A percentile compares a stretch with the other conserved stretches of the same genome.
phyloP scores from a whole-genome alignment of 1,139 yeast species.

The Yamadazyma buinensis region DNA sequence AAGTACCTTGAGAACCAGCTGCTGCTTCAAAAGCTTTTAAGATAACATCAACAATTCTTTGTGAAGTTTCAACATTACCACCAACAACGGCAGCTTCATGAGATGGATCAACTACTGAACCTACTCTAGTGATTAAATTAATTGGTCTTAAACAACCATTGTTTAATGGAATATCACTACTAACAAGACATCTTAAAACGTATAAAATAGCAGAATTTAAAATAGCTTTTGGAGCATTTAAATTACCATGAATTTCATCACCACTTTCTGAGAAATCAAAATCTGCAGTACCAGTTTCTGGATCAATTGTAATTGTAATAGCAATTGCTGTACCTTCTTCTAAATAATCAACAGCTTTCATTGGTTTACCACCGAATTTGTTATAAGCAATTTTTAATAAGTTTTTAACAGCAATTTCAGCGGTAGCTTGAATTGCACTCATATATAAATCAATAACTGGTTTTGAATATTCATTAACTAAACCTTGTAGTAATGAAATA shows the following conservation, averaged over 20 bases:
- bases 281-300: slow-evolving; percentile 32
- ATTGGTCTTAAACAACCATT: slow-evolving; percentile 81
- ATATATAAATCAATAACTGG: slow-evolving; percentile 38
- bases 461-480: slow-evolving; percentile 30
- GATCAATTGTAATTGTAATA: slow-evolving; percentile 30
- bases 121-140: slow-evolving; percentile 60
- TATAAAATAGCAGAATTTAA: slow-evolving; percentile 79
- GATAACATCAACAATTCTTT: slow-evolving; percentile 76
- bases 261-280: slow-evolving; percentile 43
- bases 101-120: slow-evolving; percentile 66
- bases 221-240: slow-evolving; percentile 58
- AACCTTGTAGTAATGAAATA: slow-evolving; percentile 26
- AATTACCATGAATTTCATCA: slow-evolving; percentile 41
- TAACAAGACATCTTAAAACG: slow-evolving; percentile 69
- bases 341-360: slow-evolving; percentile 36
- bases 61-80: slow-evolving; percentile 86
- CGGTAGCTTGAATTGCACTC: slow-evolving; percentile 42
- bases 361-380: slow-evolving; percentile 32
- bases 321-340: slow-evolving; percentile 46
- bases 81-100: slow-evolving; percentile 84
- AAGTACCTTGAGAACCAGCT: slow-evolving; percentile 53
- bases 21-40: slow-evolving; percentile 73
- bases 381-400: slow-evolving; percentile 32
- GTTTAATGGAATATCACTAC: slow-evolving; percentile 77
- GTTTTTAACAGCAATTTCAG: slow-evolving; percentile 39